phyloP scores from a whole-genome alignment of 1,284 basidiomycete genomes.

The Trichosporon faecale region DNA sequence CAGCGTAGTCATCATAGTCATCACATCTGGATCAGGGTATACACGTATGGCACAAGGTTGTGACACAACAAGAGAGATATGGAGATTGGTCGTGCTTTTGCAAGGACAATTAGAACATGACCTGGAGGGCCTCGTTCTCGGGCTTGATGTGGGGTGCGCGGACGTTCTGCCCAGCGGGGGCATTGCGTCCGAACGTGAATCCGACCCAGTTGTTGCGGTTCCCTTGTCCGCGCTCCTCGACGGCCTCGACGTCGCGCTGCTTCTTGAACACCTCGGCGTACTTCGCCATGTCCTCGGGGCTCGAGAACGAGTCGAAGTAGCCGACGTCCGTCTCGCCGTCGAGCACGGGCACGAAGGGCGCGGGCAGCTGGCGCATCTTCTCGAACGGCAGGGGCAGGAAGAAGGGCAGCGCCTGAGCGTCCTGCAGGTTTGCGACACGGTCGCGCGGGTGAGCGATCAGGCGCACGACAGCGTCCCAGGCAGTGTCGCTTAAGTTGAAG shows the following conservation, averaged over 20 bases:
- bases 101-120: slow-evolving; percentile 47
- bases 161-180: slow-evolving; percentile 27
- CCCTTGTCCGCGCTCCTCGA: slow-evolving; percentile 78
- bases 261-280: slow-evolving; percentile 98
- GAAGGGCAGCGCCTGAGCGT: slow-evolving; percentile 79
- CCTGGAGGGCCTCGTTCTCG: slow-evolving; percentile 51
- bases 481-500: slow-evolving; percentile 90
- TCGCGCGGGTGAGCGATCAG: slow-evolving; percentile 71
- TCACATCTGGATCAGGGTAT: slow-evolving; percentile 1
- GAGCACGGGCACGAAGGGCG: slow-evolving; percentile 93
- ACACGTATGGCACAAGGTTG: not conserved
- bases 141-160: slow-evolving; percentile 37
- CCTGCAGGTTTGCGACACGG: slow-evolving; percentile 70
- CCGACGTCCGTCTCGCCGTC: slow-evolving; percentile 95
- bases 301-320: slow-evolving; percentile 97
- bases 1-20: not conserved
- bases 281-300: slow-evolving; percentile 94
- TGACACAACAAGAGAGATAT: not conserved
- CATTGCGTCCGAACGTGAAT: slow-evolving; percentile 91
- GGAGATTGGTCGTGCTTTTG: not conserved
- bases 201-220: slow-evolving; percentile 61
- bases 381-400: slow-evolving; percentile 75
- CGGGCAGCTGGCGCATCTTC: slow-evolving; percentile 69
- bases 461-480: slow-evolving; percentile 92
- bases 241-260: slow-evolving; percentile 86